phyloP scores from a whole-genome alignment of 192 early-diverging fungal species.

The Dissophora globulifera region DNA sequence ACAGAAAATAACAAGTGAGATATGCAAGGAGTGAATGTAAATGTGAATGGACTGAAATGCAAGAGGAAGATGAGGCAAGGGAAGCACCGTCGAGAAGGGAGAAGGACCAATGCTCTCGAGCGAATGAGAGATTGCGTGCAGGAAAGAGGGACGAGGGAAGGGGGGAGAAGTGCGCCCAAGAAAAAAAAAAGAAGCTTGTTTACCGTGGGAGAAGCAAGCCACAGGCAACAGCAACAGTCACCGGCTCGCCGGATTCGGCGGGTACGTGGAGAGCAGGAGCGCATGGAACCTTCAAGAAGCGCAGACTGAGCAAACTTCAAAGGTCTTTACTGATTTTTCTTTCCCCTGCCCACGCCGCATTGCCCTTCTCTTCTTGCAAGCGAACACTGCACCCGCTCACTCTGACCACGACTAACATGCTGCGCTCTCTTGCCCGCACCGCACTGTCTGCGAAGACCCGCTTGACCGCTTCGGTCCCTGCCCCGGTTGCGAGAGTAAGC shows the following conservation, averaged over 20 bases:
- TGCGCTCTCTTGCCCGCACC: slow-evolving; percentile 44
- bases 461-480: background rate
- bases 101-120: too few relatives aligned
- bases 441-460: slow-evolving; percentile 33
- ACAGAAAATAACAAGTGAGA: background rate
- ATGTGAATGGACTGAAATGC: background rate
- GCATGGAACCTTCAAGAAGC: background rate
- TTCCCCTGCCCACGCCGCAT: too few relatives aligned
- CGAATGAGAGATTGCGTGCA: too few relatives aligned
- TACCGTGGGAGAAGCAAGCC: background rate
- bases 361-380: slow-evolving; percentile 6
- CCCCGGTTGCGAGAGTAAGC: slow-evolving; percentile 27
- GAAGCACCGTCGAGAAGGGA: too few relatives aligned
- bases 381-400: too few relatives aligned
- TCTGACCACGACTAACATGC: slow-evolving; percentile 3
- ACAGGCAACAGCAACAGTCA: slow-evolving; percentile 12
- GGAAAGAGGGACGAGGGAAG: background rate
- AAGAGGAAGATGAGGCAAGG: background rate
- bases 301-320: too few relatives aligned
- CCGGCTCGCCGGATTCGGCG: background rate
- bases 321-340: background rate
- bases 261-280: background rate
- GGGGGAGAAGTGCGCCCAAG: background rate
- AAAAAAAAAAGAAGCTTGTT: slow-evolving; percentile 13
- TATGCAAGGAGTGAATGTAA: slow-evolving; percentile 1